phyloP scores from a whole-genome alignment of 768 basidiomycete species.

The Cyclocybe aegerita region DNA sequence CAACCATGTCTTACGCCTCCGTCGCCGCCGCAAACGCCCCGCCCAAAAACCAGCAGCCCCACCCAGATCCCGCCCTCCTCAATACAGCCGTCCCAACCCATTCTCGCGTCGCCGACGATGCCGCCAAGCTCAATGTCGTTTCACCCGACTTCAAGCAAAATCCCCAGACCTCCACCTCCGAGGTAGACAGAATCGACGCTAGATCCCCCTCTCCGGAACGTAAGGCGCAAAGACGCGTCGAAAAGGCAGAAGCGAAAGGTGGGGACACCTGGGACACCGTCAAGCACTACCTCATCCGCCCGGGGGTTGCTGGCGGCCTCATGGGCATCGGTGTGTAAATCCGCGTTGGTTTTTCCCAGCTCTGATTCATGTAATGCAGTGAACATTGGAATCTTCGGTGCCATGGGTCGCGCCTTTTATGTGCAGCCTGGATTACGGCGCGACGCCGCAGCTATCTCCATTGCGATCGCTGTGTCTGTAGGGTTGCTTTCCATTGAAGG shows the following conservation, averaged over 20 bases:
- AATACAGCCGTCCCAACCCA: constrained; percentile 46
- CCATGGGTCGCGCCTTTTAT: constrained; percentile 65
- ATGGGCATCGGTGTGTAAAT: constrained; percentile 59
- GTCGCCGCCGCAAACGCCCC: constrained; percentile 61
- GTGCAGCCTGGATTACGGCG: constrained; percentile 57
- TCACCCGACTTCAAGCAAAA: constrained; percentile 47
- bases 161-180: constrained; percentile 35
- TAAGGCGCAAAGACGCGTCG: constrained; percentile 32
- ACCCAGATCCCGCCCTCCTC: constrained; percentile 62
- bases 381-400: constrained; percentile 68
- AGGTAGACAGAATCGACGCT: constrained; percentile 8
- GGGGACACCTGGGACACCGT: constrained; percentile 49
- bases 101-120: constrained; percentile 41
- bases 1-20: constrained; percentile 70
- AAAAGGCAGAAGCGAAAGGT: constrained; percentile 51
- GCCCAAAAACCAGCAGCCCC: constrained; percentile 52
- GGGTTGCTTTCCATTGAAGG: constrained; percentile 63
- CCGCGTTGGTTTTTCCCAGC: background rate
- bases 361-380: constrained; percentile 34
- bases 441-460: constrained; percentile 52
- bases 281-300: constrained; percentile 57
- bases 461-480: constrained; percentile 53
- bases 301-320: constrained; percentile 71
- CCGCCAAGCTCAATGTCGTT: constrained; percentile 58
- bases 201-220: constrained; percentile 2